Evolutionary conservation across 2,329 filamentous ascomycete species (phyloP), one percentile per base, ranked within the genome.

Genomic region (Coniella vitis): DNA sequence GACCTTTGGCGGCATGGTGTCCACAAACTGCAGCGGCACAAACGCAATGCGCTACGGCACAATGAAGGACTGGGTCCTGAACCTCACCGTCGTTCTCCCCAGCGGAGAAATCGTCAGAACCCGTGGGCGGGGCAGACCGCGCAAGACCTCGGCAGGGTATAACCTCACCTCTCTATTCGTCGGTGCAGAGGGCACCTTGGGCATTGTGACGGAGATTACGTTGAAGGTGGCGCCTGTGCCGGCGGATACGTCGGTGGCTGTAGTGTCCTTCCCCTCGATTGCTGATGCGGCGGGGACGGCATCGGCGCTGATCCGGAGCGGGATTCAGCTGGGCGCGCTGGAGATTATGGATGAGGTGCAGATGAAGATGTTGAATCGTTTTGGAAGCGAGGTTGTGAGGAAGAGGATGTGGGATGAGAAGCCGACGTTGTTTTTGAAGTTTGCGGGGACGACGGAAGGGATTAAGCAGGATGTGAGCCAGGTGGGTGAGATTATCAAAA

Each of bases 401-500:
- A 57, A 63, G 3, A 62, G 72, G 20, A 70, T 69, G 34, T 90
- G 86, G 86, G 77, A 78, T 49, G 84, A 87, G 60, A 68, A 69
- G 0, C 83, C 86, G 0, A 89, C 86, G 0, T 69, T 90, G 2
- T 90, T 90, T 59, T 79, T 90, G 69, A 88, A 87, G 21, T 88
- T 88, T 58, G 74, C 80, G 0, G 85, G 85, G 8, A 87, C 83
- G 0, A 72, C 78, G 0, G 69, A 68, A 3, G 71, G 72, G 0
- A 77, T 89, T 40, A 81, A 83, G 56, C 79, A 84, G 58, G 79
- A 85, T 60, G 77, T 85, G 49, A 61, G 63, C 19, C 72, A 81
- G 49, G 79, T 84, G 3, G 73, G 79, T 55, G 74, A 76, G 36
- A 67, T 86, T 25, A 75, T 82, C 1, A 76, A 75, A 49, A 63